Base-by-base conservation (phyloP, 164 flowering plant species). In the Houttuynia cordata region DNA sequence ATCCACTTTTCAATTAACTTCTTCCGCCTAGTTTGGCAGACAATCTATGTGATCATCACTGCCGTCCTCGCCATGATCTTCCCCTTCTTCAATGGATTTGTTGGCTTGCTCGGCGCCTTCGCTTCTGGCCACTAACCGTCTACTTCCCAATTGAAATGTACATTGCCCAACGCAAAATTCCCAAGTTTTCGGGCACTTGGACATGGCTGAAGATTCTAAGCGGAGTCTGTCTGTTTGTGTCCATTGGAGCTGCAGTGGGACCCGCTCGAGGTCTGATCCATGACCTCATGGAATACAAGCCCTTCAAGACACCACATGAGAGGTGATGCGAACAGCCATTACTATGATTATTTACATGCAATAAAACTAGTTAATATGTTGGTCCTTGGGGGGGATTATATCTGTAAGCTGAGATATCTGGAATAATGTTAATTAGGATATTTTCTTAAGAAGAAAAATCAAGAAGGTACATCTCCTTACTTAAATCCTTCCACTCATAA, bases 111-210 rank as follows among this genome's bases (percentile, higher is more conserved):
- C 0, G 98, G 98, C 7, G 91, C 98, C 0, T 73, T 68, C 4
- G 74, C 87, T 91, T 88, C 58, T 91, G 82, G 77, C 98, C 98
- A 0, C 59, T 91, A 51, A 88, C 97, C 0, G 96, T 88, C 6
- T 91, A 91, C 60, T 91, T 91, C 62, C 97, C 97, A 0, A 64
- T 83, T 17, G 98, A 91, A 68, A 91, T 91, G 95, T 75, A 88
- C 83, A 80, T 91, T 25, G 80, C 78, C 7, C 76, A 68, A 42
- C 45, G 78, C 0, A 83, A 80, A 52, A 53, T 85, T 53, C 73
- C 61, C 0, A 77, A 63, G 57, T 85, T 50, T 49, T 82, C 96
- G 0, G 65, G 60, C 57, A 78, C 68, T 1, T 91, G 95, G 94
- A 72, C 65, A 10, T 82, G 84, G 83, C 74, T 91, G 23, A 83